Conservation (phyloP, 164 flowering plant species). For the Kalanchoe fedtschenkoi region DNA sequence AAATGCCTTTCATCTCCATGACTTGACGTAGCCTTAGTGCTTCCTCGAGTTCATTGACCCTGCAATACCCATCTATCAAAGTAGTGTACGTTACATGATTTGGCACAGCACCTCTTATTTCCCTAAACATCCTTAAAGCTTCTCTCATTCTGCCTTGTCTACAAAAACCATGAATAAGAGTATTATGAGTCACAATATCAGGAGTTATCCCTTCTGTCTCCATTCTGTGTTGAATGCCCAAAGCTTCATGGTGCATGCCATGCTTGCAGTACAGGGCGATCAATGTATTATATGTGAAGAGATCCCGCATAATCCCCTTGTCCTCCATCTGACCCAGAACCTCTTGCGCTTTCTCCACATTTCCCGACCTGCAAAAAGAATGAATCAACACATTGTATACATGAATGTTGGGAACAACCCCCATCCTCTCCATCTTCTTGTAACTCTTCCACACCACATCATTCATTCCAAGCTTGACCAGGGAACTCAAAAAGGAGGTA, state of each 20-base stretch:
- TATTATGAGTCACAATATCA: constrained; percentile 79
- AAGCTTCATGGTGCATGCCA: constrained; percentile 87
- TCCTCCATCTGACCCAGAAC: constrained; percentile 5
- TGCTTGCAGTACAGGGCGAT: constrained; percentile 70
- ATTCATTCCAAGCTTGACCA: constrained; percentile 57
- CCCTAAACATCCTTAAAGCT: constrained; percentile 59
- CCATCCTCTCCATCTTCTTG: constrained; percentile 44
- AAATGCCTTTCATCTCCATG: constrained; percentile 63
- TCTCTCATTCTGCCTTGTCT: constrained; percentile 87
- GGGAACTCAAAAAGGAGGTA: constrained; percentile 49
- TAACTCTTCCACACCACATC: constrained; percentile 62
- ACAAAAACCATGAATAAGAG: constrained; percentile 66
- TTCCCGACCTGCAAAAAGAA: constrained; percentile 37
- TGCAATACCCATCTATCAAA: constrained; percentile 80
- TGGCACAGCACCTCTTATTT: constrained; percentile 53
- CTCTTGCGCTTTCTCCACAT: constrained; percentile 6
- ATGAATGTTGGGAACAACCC: constrained; percentile 60
- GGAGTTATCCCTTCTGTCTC: constrained; percentile 50
- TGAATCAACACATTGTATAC: constrained; percentile 80
- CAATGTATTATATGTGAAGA: constrained; percentile 19
- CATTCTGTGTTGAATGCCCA: constrained; percentile 67
- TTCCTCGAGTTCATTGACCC: constrained; percentile 53
- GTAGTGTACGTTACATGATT: constrained; percentile 82
- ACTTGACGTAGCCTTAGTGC: constrained; percentile 47
- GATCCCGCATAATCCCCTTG: background rate